phyloP scores from a whole-genome alignment of 495 filamentous ascomycete genomes.

The Platismatia glauca region DNA sequence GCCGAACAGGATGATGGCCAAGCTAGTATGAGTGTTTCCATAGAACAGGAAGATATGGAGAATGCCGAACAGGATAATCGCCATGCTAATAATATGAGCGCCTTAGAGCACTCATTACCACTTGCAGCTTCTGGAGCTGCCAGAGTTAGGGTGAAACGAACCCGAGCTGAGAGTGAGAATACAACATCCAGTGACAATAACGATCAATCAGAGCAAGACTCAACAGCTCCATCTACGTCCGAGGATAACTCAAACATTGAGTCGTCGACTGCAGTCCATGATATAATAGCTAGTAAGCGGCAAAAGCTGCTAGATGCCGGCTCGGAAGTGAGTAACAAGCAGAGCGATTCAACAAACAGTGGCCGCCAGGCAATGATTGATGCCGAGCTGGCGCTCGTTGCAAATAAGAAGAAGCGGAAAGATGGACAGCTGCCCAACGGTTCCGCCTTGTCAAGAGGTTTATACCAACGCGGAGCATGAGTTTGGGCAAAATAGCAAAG shows the following conservation, averaged over 20 bases:
- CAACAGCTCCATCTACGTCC: constrained; percentile 5
- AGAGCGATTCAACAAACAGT: constrained; percentile 10
- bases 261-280: background rate
- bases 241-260: background rate
- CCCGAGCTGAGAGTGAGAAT: background rate
- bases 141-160: background rate
- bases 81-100: background rate
- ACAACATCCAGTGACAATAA: background rate
- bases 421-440: background rate
- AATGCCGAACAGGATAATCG: too few species aligned
- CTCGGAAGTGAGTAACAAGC: background rate
- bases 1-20: background rate
- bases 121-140: background rate
- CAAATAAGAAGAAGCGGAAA: background rate
- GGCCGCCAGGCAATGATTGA: constrained; percentile 13
- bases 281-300: background rate
- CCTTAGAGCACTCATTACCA: background rate
- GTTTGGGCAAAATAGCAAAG: background rate
- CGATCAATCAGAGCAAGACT: background rate
- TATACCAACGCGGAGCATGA: constrained; percentile 2
- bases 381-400: background rate
- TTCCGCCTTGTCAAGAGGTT: background rate
- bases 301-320: background rate
- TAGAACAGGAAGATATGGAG: too few species aligned
- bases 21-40: too few species aligned